Evolutionary conservation across 1,284 basidiomycete genomes (phyloP).

Genomic region (Fomitopsis palustris): DNA sequence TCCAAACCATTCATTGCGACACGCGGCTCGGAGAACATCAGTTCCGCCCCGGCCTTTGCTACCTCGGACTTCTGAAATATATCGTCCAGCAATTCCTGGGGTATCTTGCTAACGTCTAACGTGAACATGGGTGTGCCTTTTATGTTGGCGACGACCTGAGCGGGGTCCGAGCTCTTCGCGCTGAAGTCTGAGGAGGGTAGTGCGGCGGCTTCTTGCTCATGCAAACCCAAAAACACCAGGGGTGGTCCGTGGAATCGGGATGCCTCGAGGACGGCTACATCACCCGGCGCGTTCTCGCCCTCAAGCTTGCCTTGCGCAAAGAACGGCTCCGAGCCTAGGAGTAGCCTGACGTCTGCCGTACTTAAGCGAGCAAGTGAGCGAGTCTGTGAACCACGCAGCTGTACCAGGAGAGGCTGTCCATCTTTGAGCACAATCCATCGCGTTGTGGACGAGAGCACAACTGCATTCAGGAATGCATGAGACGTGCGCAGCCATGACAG

Average conservation of each 20-base stretch:
- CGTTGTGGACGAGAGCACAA: conserved; percentile 54
- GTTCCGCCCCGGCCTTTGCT: conserved; percentile 33
- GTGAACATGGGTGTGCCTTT: conserved; percentile 79
- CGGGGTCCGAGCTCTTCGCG: conserved; percentile 27
- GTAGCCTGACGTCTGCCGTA: conserved; percentile 47
- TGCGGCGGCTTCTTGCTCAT: conserved; percentile 57
- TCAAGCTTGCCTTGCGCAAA: conserved; percentile 65
- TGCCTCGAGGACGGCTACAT: conserved; percentile 53
- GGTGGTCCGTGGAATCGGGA: conserved; percentile 56
- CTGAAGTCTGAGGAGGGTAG: conserved; percentile 63
- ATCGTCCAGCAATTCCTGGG: conserved; percentile 40
- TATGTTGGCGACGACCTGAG: conserved; percentile 54
- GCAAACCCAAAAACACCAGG: conserved; percentile 76
- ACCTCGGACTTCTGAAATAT: conserved; percentile 40
- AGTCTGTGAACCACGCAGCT: conserved; percentile 18
- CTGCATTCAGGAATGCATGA: conserved; percentile 65
- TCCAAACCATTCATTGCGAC: conserved; percentile 53
- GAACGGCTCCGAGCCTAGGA: conserved; percentile 46
- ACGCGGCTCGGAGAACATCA: conserved; percentile 71
- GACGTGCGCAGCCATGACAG: conserved; percentile 82
- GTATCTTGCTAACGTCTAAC: conserved; percentile 62
- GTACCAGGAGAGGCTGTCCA: conserved; percentile 58
- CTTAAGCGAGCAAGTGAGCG: conserved; percentile 48
- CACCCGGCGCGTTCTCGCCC: conserved; percentile 41
- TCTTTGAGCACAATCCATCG: conserved; percentile 74